Evolutionary conservation across 108 stramenopile genomes (phyloP).

Genomic region (Nitzschia sp.): DNA sequence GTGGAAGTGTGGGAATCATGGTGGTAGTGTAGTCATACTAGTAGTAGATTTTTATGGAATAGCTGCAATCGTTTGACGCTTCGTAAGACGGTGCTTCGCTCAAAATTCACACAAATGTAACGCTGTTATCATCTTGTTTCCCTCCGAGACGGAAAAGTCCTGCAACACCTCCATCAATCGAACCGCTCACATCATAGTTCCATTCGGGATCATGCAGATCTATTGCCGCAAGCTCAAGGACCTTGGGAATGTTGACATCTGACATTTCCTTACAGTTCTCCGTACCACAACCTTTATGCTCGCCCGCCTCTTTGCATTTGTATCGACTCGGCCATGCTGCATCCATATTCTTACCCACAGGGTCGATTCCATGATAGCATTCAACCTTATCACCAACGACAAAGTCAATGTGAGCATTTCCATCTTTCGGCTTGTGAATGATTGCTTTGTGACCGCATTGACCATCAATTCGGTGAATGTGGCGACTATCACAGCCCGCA

Average conservation of each 20-base stretch:
- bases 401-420: slow-evolving; percentile 65
- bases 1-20: background rate
- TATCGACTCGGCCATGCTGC: slow-evolving; percentile 52
- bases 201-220: slow-evolving; percentile 36
- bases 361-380: slow-evolving; percentile 49
- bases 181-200: slow-evolving; percentile 32
- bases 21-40: no score
- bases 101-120: no score
- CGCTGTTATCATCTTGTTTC: slow-evolving; percentile 5
- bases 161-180: slow-evolving; percentile 26
- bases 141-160: slow-evolving; percentile 30
- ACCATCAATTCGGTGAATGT: slow-evolving; percentile 55
- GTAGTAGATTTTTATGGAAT: no score
- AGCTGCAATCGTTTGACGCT: no score
- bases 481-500: slow-evolving; percentile 24
- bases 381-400: slow-evolving; percentile 65
- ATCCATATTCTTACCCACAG: slow-evolving; percentile 22
- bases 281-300: slow-evolving; percentile 3
- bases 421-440: slow-evolving; percentile 57
- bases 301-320: slow-evolving; percentile 43
- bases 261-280: slow-evolving; percentile 11
- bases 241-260: slow-evolving; percentile 23
- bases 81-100: no score
- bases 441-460: slow-evolving; percentile 70
- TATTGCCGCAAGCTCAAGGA: slow-evolving; percentile 28